Conservation (phyloP, 805 yeast species). For the Teunomyces gatunensis region DNA sequence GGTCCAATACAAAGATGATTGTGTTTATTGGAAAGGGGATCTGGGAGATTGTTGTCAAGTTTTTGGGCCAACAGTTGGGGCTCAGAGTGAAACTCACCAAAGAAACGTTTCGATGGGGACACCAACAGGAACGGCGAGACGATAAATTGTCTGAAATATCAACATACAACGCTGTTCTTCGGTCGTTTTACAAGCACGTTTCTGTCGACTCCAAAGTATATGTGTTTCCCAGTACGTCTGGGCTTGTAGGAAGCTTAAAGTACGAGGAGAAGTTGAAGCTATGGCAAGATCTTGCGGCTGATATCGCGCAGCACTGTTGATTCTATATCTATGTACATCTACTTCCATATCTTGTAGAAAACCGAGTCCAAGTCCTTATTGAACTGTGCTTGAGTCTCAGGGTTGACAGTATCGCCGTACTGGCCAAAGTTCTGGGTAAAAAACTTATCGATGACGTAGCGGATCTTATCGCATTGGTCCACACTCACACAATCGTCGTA, state of each 20-base stretch:
- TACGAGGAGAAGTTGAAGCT: conserved; percentile 42
- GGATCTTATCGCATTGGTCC: conserved; percentile 35
- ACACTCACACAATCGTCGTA: conserved; percentile 36
- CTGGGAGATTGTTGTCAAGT: conserved; percentile 58
- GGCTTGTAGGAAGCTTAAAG: conserved; percentile 55
- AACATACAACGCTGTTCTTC: conserved; percentile 15
- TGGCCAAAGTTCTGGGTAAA: conserved; percentile 38
- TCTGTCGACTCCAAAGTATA: conserved; percentile 31
- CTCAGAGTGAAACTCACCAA: conserved; percentile 24
- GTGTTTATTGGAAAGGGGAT: conserved; percentile 74
- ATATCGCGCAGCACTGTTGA: conserved; percentile 8
- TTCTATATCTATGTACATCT: background rate
- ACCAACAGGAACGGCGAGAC: conserved; percentile 14
- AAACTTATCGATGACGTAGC: conserved; percentile 34
- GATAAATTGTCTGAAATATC: background rate
- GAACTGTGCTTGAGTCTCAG: conserved; percentile 25
- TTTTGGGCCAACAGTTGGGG: conserved; percentile 19
- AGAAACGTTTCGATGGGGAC: conserved; percentile 54
- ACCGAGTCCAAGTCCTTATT: conserved; percentile 28
- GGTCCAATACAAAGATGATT: conserved; percentile 38
- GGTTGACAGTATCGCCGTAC: conserved; percentile 28
- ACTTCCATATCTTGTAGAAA: conserved; percentile 34
- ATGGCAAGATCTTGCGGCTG: conserved; percentile 45
- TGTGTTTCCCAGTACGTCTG: conserved; percentile 74
- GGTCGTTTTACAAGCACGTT: conserved; percentile 12